A percentile compares a stretch with the other conserved stretches of the same genome.
These are phyloP conservation scores for Wickerhamiella domercqiae DNA, from an alignment of 805 yeast species.

Conservation along the genomic window DNA sequence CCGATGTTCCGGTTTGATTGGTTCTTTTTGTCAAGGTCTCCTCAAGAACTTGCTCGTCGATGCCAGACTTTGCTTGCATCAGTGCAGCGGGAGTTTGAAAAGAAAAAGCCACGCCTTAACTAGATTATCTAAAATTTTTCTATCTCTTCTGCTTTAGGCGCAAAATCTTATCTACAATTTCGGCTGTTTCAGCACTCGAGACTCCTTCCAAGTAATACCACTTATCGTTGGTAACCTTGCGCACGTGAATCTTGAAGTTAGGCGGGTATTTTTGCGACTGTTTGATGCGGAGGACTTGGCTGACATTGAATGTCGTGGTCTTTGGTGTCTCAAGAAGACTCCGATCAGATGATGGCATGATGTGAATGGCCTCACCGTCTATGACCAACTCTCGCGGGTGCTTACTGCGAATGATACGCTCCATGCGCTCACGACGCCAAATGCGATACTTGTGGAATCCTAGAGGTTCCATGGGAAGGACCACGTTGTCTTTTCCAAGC, in stretches of 20 bases:
- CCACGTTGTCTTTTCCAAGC: neutral
- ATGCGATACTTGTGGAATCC: constrained; percentile 76
- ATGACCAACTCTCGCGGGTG: constrained; percentile 73
- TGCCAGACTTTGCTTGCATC: constrained; percentile 64
- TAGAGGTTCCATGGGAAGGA: constrained; percentile 16
- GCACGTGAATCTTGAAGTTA: constrained; percentile 67
- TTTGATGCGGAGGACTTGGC: constrained; percentile 59
- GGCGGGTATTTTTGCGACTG: constrained; percentile 61
- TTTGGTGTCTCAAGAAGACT: constrained; percentile 60
- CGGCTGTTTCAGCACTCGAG: constrained; percentile 43
- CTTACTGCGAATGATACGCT: constrained; percentile 44
- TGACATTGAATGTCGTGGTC: constrained; percentile 73
- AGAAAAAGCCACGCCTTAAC: no score
- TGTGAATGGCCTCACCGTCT: constrained; percentile 87
- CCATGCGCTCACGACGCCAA: constrained; percentile 77
- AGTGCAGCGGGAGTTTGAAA: constrained; percentile 45
- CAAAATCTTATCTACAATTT: constrained; percentile 54
- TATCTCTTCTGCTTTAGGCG: constrained; percentile 4
- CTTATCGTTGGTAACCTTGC: constrained; percentile 53
- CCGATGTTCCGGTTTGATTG: constrained; percentile 78
- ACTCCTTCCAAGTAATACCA: constrained; percentile 78
- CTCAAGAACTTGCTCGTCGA: constrained; percentile 66
- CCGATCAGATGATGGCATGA: constrained; percentile 71
- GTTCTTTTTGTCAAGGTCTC: constrained; percentile 66
- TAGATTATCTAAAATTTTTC: no score